A percentile compares a stretch with the other conserved stretches of the same genome.
These are phyloP conservation scores for Trichothecium sympodiale DNA, from an alignment of 2,329 filamentous ascomycete species.

Conservation along the genomic window DNA sequence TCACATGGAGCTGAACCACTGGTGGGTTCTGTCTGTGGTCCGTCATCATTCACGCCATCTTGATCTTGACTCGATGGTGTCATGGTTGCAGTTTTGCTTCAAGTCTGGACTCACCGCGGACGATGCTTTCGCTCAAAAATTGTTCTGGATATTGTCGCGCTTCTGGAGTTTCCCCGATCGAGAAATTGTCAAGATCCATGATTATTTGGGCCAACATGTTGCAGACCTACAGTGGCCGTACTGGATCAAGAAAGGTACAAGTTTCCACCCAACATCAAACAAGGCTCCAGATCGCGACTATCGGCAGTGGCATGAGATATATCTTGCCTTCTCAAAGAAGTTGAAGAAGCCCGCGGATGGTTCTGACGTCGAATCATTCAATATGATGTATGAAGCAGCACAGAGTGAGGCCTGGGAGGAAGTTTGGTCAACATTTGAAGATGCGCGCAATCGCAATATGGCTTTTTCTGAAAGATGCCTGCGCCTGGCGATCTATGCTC, in stretches of 20 bases:
- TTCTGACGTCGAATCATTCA: too few relatives aligned
- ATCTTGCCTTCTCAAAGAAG: too few relatives aligned
- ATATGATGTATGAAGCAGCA: too few relatives aligned
- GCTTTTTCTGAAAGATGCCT: constrained; percentile 28
- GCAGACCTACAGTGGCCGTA: too few relatives aligned
- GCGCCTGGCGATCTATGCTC: constrained; percentile 34
- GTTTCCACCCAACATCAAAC: too few relatives aligned
- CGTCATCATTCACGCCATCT: constrained; percentile 18
- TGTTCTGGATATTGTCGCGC: constrained; percentile 6
- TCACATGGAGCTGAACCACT: constrained; percentile 14
- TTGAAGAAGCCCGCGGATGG: too few relatives aligned
- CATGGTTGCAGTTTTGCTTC: constrained; percentile 21
- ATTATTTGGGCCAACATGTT: too few relatives aligned
- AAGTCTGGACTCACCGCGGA: constrained; percentile 16
- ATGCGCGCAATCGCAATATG: constrained; percentile 21
- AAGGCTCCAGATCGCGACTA: too few relatives aligned
- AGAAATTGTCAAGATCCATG: too few relatives aligned
- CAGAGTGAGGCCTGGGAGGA: constrained; percentile 10
- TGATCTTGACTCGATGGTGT: constrained; percentile 14
- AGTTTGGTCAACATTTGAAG: constrained; percentile 27
- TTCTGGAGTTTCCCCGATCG: constrained; percentile 2
- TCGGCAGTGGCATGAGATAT: too few relatives aligned
- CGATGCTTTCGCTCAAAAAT: constrained; percentile 15
- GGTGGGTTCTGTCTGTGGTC: constrained; percentile 18
- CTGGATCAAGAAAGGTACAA: too few relatives aligned